A percentile compares a stretch with the other conserved stretches of the same genome.
These are phyloP conservation scores for Tulasnella sp. DNA, from an alignment of 768 basidiomycete species.

Conservation along the genomic window DNA sequence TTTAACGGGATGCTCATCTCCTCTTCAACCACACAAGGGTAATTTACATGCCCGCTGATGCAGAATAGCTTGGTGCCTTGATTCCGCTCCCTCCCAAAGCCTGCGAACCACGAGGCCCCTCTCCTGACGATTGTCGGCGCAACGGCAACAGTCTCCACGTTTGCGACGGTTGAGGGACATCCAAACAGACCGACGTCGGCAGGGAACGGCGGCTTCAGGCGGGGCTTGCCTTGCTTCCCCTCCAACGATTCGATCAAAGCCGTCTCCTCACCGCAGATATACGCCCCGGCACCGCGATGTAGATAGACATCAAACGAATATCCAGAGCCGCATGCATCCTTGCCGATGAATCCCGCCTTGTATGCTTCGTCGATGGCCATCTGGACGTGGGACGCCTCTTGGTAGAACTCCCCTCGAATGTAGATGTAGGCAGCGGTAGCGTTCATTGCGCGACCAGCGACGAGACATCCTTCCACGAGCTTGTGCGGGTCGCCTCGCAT, in stretches of 20 bases:
- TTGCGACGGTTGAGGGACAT: constrained; percentile 93
- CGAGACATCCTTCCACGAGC: constrained; percentile 92
- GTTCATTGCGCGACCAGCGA: constrained; percentile 95
- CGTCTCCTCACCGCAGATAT: constrained; percentile 98
- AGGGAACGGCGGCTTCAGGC: constrained; percentile 97
- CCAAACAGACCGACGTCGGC: constrained; percentile 97
- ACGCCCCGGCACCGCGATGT: constrained; percentile 97
- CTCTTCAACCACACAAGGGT: constrained; percentile 95
- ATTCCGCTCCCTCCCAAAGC: constrained; percentile 85
- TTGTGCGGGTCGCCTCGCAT: constrained; percentile 97
- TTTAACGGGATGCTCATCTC: constrained; percentile 97
- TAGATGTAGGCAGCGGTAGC: constrained; percentile 99
- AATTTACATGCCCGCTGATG: constrained; percentile 95
- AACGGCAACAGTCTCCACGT: constrained; percentile 97
- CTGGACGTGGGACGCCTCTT: constrained; percentile 87
- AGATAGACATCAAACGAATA: constrained; percentile 96
- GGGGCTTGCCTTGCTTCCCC: constrained; percentile 96
- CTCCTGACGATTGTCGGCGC: constrained; percentile 93
- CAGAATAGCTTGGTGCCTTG: constrained; percentile 96
- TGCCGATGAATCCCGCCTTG: constrained; percentile 74
- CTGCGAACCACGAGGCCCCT: constrained; percentile 81
- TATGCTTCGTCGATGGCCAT: constrained; percentile 96
- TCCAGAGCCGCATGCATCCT: constrained; percentile 83
- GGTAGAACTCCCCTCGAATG: constrained; percentile 95
- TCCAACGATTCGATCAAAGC: constrained; percentile 94